Evolutionary conservation across 805 yeast genomes (phyloP).

Genomic region (Lipomyces lipofer): DNA sequence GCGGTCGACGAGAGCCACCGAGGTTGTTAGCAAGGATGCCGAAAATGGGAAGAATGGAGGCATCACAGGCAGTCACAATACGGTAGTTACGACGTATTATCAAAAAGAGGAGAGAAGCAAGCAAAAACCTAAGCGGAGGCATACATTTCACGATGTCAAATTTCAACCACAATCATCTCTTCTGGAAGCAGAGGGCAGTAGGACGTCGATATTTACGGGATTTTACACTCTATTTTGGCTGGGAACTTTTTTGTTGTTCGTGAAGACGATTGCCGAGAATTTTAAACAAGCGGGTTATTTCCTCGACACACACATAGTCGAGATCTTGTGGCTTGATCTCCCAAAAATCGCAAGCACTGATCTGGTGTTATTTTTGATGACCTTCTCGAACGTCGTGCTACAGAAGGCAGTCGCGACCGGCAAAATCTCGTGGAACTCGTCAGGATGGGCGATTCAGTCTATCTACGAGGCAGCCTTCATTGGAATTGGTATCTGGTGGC

Average conservation of each 20-base stretch:
- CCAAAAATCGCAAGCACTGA: conserved; percentile 73
- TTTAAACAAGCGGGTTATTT: conserved; percentile 49
- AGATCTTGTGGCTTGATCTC: conserved; percentile 60
- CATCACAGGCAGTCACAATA: neutral
- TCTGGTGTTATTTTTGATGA: conserved; percentile 65
- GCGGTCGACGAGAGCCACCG: neutral
- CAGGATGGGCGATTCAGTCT: conserved; percentile 66
- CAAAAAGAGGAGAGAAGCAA: neutral
- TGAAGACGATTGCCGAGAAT: conserved; percentile 57
- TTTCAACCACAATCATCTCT: conserved; percentile 50
- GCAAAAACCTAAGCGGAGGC: conserved; percentile 39
- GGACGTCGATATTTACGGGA: conserved; percentile 59
- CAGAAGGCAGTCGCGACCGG: conserved; percentile 56
- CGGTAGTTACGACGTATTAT: neutral
- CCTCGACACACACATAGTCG: conserved; percentile 55
- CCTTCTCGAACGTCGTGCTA: conserved; percentile 59
- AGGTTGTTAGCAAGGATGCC: neutral
- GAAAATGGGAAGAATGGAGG: neutral
- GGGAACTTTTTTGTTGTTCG: conserved; percentile 54
- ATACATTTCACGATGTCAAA: conserved; percentile 57
- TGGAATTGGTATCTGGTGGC: conserved; percentile 53
- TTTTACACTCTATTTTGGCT: conserved; percentile 81
- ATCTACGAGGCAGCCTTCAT: conserved; percentile 58
- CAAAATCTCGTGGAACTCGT: conserved; percentile 56
- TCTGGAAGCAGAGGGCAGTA: conserved; percentile 53